Conservation (phyloP, 139 green algal species). For the Chlorella ohadii region DNA sequence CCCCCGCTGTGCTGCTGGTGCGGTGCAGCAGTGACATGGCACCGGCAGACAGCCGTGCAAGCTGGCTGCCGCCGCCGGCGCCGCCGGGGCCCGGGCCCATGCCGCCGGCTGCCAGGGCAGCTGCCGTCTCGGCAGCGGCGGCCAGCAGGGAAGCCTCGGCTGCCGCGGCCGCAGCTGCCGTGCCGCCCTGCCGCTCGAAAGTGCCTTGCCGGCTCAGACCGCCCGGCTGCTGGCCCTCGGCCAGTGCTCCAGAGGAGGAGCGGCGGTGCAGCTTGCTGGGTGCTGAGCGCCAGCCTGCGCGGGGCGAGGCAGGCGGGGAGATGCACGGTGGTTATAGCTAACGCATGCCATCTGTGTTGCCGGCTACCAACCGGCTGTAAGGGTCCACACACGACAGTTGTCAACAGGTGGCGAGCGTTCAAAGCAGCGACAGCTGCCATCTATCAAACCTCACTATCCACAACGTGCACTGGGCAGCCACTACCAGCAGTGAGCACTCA, state of each 20-base stretch:
- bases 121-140: neutral
- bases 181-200: neutral
- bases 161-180: neutral
- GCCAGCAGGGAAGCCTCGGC: neutral
- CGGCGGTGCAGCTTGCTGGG: constrained; percentile 27
- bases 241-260: neutral
- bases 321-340: too few relatives aligned
- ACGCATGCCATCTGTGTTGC: too few relatives aligned
- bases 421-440: too few relatives aligned
- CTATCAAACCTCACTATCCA: too few relatives aligned
- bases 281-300: constrained; percentile 16
- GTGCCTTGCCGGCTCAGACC: constrained; percentile 25
- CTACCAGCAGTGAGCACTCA: neutral
- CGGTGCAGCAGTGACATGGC: too few relatives aligned
- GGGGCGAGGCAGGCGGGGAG: neutral
- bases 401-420: too few relatives aligned
- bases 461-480: too few relatives aligned
- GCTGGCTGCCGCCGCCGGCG: neutral
- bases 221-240: neutral
- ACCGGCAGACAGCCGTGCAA: too few relatives aligned
- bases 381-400: too few relatives aligned
- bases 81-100: neutral
- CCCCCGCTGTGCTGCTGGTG: too few relatives aligned
- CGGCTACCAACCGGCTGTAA: too few relatives aligned
- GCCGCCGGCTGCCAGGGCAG: neutral